Evolutionary conservation across 768 basidiomycete species (phyloP), one percentile per base, ranked within the genome.

Genomic region (Suillus americanus): DNA sequence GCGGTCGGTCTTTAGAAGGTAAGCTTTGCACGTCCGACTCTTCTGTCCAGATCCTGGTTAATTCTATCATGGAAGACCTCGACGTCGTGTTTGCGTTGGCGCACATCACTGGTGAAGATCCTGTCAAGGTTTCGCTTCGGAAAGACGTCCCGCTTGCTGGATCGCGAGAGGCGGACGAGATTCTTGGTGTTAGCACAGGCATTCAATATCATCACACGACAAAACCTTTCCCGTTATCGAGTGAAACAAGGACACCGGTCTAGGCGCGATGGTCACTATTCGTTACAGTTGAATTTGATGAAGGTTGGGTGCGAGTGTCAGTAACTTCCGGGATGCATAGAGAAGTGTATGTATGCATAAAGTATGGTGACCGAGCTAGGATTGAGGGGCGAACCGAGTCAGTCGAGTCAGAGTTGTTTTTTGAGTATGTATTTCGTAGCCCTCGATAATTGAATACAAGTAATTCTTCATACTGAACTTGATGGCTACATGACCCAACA

Each of bases 31-130:
- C 5, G 23, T 57, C 16, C n/a, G n/a, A n/a, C n/a, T n/a, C n/a
- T 41, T 13, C 9, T 59, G 23, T 40, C 2, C 9, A 6, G 38
- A 0, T 59, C 18, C 16, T 59, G 25, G n/a, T 25, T 40, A 7
- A 59, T 59, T 59, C 1, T 12, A 28, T 12, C 10, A 3, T 40
- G 18, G 18, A 59, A 78, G 77, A 84, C 55, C 57, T 59, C 38
- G 77, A 78, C 60, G 74, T 78, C 46, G 66, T 78, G 12, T 77
- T 78, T 66, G 77, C 76, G 12, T 62, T 78, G 7, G 77, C 77
- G 2, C 68, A 78, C 66, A 72, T 67, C 41, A 74, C 76, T 60
- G 74, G 74, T 18, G 72, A 77, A 3, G 76, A 75, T 2, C 77
- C 77, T 9, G 77, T 78, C 16, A 60, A 62, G 46, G 76, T 78